These are phyloP conservation scores for Rhodotorula glutinis DNA, from an alignment of 1,284 basidiomycete species.

Conservation along the genomic window DNA sequence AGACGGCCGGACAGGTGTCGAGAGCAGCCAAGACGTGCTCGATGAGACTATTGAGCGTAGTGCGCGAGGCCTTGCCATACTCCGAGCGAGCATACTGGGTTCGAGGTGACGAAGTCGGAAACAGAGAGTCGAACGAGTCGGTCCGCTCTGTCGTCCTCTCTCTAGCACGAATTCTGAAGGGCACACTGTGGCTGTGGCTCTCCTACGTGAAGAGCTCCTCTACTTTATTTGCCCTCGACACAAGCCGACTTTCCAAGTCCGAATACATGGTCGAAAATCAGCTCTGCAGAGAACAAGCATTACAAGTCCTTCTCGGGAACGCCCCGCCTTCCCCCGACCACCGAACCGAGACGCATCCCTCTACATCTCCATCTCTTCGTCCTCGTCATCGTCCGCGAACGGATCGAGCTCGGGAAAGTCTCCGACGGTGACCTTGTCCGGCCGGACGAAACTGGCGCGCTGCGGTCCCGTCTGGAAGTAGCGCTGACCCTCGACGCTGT, in stretches of 20 bases:
- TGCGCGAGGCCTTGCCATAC: neutral
- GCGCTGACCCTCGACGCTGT: constrained; percentile 75
- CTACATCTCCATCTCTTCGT: constrained; percentile 62
- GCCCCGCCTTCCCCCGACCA: too few relatives aligned
- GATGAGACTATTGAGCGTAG: neutral
- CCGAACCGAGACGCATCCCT: too few relatives aligned
- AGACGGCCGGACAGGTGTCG: neutral
- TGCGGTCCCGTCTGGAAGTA: constrained; percentile 78
- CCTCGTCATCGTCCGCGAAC: constrained; percentile 58
- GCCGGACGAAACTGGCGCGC: constrained; percentile 81
- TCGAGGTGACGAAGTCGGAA: neutral
- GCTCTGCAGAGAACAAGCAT: too few relatives aligned
- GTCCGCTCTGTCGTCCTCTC: too few relatives aligned
- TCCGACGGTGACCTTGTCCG: constrained; percentile 76
- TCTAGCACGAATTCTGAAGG: too few relatives aligned
- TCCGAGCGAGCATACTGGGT: neutral
- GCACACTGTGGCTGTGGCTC: too few relatives aligned
- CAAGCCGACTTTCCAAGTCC: too few relatives aligned
- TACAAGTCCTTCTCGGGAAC: too few relatives aligned
- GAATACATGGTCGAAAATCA: too few relatives aligned
- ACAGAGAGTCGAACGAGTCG: neutral
- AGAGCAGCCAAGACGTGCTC: neutral
- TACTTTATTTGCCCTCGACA: too few relatives aligned
- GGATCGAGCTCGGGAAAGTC: constrained; percentile 82
- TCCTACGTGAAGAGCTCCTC: too few relatives aligned